Evolutionary conservation across 495 filamentous ascomycete species (phyloP).

Genomic region (Clohesyomyces aquaticus): DNA sequence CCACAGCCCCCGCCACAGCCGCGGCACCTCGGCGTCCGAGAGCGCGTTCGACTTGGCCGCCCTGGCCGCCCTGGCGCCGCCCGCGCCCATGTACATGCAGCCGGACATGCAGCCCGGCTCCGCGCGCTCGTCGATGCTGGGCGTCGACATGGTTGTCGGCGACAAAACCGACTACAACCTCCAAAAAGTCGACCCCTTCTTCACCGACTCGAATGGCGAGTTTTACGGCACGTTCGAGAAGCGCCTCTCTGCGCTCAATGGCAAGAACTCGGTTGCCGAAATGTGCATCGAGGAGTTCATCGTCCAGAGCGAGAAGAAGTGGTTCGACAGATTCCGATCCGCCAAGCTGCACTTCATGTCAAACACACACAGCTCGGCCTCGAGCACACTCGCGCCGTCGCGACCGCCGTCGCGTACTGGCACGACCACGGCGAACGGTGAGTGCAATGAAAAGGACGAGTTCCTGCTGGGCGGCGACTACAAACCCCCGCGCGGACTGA

Average conservation of each 20-base stretch:
- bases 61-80: background rate
- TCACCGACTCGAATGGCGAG: slow-evolving; percentile 64
- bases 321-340: slow-evolving; percentile 61
- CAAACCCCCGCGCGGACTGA: slow-evolving; percentile 66
- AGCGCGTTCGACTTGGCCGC: background rate
- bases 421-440: background rate
- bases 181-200: slow-evolving; percentile 68
- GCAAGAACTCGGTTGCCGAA: slow-evolving; percentile 56
- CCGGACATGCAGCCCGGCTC: background rate
- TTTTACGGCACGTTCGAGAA: slow-evolving; percentile 63
- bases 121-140: slow-evolving; percentile 51
- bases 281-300: slow-evolving; percentile 68
- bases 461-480: slow-evolving; percentile 69
- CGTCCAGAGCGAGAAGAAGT: slow-evolving; percentile 66
- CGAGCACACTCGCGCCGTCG: background rate
- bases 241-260: slow-evolving; percentile 57
- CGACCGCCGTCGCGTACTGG: background rate
- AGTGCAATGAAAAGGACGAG: slow-evolving; percentile 40
- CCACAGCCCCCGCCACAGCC: background rate
- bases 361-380: background rate
- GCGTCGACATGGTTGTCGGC: slow-evolving; percentile 57
- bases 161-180: slow-evolving; percentile 65
- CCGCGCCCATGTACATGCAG: background rate
- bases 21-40: background rate
- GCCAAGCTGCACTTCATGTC: slow-evolving; percentile 51